A percentile compares a stretch with the other conserved stretches of the same genome.
Conservation (phyloP, 495 filamentous ascomycete species). For the Penicillium desertorum region DNA sequence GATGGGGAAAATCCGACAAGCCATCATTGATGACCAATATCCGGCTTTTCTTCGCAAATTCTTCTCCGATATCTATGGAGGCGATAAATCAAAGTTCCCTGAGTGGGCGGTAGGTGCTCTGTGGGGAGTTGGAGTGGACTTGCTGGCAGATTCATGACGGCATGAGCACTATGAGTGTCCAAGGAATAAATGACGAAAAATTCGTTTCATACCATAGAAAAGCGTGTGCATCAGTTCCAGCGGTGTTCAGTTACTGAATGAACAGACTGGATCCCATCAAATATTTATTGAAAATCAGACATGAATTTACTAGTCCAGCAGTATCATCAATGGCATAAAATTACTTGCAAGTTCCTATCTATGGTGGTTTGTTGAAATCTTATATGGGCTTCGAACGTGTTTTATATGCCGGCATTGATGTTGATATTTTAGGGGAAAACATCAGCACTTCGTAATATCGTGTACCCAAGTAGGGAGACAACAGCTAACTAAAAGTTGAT, state of each 20-base stretch:
- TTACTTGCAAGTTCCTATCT: neutral
- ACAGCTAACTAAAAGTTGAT: neutral
- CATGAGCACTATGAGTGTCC: neutral
- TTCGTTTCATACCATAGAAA: neutral
- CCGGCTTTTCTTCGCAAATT: constrained; percentile 76
- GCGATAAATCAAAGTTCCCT: constrained; percentile 67
- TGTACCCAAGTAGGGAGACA: neutral
- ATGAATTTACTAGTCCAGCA: neutral
- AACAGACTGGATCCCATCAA: neutral
- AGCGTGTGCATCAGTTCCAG: neutral
- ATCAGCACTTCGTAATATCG: neutral
- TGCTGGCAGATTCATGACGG: constrained; percentile 49
- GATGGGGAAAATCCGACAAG: constrained; percentile 70
- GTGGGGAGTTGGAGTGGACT: constrained; percentile 77
- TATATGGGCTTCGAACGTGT: neutral
- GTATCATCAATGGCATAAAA: neutral
- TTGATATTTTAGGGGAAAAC: neutral
- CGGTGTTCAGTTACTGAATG: neutral
- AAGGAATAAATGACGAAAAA: neutral
- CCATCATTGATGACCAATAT: constrained; percentile 80
- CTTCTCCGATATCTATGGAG: constrained; percentile 69
- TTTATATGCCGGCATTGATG: neutral
- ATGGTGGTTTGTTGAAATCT: neutral
- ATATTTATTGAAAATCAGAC: neutral
- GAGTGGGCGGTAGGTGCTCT: constrained; percentile 85